These are phyloP conservation scores for Xerocomus amazonicus DNA, from an alignment of 1,284 basidiomycete species.

Conservation along the genomic window DNA sequence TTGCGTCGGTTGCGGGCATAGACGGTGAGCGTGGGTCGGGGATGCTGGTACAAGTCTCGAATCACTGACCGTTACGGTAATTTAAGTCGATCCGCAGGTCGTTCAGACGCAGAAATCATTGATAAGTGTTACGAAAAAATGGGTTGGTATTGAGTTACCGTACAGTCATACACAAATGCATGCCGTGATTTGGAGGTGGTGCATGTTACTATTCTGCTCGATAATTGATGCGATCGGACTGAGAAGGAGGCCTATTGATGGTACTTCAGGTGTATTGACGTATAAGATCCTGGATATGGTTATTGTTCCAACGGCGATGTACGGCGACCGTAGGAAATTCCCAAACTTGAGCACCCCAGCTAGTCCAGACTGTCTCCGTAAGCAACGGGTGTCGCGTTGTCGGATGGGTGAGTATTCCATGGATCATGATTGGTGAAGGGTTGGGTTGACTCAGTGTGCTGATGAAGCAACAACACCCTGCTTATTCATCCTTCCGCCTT, in stretches of 20 bases:
- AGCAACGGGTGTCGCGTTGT: neutral
- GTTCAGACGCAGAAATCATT: neutral
- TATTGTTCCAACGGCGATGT: neutral
- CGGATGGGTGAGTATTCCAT: neutral
- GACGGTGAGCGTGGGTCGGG: neutral
- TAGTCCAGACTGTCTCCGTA: neutral
- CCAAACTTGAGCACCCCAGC: neutral
- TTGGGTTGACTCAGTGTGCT: neutral
- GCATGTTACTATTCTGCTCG: neutral
- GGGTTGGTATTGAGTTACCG: neutral
- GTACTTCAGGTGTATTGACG: neutral
- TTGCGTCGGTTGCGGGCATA: neutral
- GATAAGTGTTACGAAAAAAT: neutral
- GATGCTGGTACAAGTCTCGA: neutral
- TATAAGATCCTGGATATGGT: neutral
- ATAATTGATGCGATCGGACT: neutral
- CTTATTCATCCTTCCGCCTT: conserved; percentile 3
- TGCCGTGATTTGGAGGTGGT: neutral
- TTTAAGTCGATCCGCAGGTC: neutral
- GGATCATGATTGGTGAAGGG: neutral
- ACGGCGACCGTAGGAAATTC: neutral
- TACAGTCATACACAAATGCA: neutral
- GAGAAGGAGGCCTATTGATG: neutral
- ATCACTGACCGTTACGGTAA: neutral
- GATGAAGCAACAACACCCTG: conserved; percentile 4